Evolutionary conservation across 345 rosid genomes (phyloP).

Genomic region (Salix purpurea): DNA sequence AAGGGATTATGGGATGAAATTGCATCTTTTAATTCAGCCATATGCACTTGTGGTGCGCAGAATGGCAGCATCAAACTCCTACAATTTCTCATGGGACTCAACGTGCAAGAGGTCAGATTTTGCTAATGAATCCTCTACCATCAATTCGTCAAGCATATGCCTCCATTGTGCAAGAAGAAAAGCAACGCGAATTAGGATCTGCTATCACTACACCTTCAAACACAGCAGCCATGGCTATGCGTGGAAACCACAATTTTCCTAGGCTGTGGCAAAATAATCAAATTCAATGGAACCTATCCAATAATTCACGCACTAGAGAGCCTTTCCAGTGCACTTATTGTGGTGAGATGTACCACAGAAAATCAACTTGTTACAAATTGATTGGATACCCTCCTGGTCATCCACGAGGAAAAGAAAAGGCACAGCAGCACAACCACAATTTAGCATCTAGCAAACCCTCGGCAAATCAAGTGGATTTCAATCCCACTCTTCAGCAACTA

Average conservation of each 20-base stretch:
- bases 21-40: not conserved
- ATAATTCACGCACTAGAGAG: too few species aligned
- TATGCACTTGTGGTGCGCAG: not conserved
- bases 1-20: not conserved
- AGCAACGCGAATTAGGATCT: not conserved
- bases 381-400: not conserved
- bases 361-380: rapidly evolving
- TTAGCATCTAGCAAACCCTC: not conserved
- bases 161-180: not conserved
- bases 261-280: too few species aligned
- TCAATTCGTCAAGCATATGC: not conserved
- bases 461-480: not conserved
- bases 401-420: not conserved
- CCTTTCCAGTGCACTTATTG: too few species aligned
- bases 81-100: slow-evolving; percentile 10
- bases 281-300: too few species aligned
- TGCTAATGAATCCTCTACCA: too few species aligned
- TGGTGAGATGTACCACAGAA: not conserved
- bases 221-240: not conserved
- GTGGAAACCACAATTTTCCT: too few species aligned
- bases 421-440: not conserved
- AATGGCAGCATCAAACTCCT: too few species aligned
- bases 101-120: not conserved
- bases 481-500: not conserved
- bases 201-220: not conserved